A percentile compares a stretch with the other conserved stretches of the same genome.
phyloP scores from a whole-genome alignment of 352 stramenopile species.

The Phytophthora foliorum region DNA sequence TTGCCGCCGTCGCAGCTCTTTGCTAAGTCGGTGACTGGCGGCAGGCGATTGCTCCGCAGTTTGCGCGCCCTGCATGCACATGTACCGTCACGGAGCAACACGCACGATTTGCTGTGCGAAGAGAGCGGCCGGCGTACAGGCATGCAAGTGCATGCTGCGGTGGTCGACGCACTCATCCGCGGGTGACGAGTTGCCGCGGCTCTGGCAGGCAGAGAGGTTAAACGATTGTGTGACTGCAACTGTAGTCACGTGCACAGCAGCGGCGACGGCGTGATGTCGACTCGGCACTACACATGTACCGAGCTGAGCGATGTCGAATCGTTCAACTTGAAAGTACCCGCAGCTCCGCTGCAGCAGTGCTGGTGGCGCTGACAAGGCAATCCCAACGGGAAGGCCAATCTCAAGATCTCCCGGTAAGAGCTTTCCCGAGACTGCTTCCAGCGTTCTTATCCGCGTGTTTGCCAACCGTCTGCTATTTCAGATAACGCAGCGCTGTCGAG shows the following conservation, averaged over 20 bases:
- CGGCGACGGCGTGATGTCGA: background rate
- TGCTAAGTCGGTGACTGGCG: constrained; percentile 3
- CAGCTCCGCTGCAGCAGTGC: background rate
- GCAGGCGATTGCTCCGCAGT: constrained; percentile 8
- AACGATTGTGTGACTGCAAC: constrained; percentile 34
- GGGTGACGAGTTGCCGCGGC: constrained; percentile 6
- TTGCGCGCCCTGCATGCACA: background rate
- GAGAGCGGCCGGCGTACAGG: constrained; percentile 9
- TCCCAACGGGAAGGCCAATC: constrained; percentile 3
- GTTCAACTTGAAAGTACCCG: no score
- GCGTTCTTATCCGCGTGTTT: constrained; percentile 29
- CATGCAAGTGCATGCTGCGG: constrained; percentile 25
- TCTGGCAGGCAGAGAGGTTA: constrained; percentile 23
- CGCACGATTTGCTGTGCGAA: constrained; percentile 16
- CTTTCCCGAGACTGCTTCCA: background rate
- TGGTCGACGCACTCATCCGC: constrained; percentile 32
- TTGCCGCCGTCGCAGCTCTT: background rate
- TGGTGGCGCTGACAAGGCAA: background rate
- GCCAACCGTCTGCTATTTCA: constrained; percentile 24
- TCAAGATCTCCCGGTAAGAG: constrained; percentile 15
- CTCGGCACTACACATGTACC: background rate
- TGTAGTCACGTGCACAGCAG: constrained; percentile 32
- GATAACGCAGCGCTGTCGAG: constrained; percentile 3
- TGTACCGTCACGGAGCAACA: constrained; percentile 10
- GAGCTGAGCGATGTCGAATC: no score